Conservation (phyloP, 192 early-diverging fungal species). For the Mortierella hygrophila region DNA sequence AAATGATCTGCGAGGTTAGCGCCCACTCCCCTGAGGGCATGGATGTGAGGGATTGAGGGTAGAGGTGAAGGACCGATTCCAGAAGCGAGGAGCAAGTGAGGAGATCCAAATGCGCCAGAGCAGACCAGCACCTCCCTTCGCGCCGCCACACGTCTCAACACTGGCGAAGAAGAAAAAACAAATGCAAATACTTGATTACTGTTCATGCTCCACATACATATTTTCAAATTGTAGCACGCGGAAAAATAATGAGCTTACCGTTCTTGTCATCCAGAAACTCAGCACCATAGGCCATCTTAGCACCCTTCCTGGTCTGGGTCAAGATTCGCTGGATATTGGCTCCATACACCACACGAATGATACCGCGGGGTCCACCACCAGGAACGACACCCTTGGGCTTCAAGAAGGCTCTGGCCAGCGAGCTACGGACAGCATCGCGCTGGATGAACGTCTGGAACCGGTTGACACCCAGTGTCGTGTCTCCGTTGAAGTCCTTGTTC, state of each 20-base stretch:
- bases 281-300: constrained; percentile 36
- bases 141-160: constrained; percentile 26
- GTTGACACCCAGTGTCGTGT: constrained; percentile 27
- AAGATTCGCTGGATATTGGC: constrained; percentile 36
- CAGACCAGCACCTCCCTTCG: constrained; percentile 56
- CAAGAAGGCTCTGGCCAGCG: constrained; percentile 31
- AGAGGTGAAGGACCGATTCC: constrained; percentile 54
- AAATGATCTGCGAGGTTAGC: constrained; percentile 54
- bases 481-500: constrained; percentile 48
- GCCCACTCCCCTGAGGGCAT: constrained; percentile 53
- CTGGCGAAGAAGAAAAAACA: not conserved
- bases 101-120: constrained; percentile 56
- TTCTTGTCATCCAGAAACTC: constrained; percentile 44
- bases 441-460: constrained; percentile 47
- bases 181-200: not conserved
- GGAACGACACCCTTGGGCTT: not conserved
- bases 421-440: constrained; percentile 38
- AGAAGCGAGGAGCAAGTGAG: constrained; percentile 56
- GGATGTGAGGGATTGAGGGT: constrained; percentile 46
- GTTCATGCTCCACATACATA: not conserved
- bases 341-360: constrained; percentile 38
- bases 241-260: not conserved
- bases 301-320: constrained; percentile 21
- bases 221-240: not conserved
- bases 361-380: constrained; percentile 13